Base-by-base conservation (phyloP, 345 rosid species). In the Camelina hispida region DNA sequence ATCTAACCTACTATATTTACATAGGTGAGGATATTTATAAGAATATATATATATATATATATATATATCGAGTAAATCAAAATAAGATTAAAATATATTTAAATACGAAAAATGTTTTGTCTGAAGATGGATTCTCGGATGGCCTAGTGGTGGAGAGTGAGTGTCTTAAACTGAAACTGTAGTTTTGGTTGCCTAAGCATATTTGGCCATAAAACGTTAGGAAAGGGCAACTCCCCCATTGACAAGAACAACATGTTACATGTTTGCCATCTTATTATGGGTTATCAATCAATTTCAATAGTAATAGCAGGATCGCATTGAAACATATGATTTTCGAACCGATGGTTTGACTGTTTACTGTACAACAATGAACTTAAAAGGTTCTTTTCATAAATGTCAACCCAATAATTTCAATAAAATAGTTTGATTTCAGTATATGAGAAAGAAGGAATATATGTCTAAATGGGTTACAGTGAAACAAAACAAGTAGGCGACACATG, bases 401-500 rank as follows among this genome's bases (percentile, higher is more conserved):
- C 68, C 22, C 62, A 32, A 44, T 25, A 9, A 55, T 7, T 55
- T 55, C 28, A 43, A 55, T 17, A 18, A 9, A 32, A 46, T 18
- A 15, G n/a, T 28, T 28, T 18, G 16, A 43, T 73, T 73, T 53
- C 14, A 16, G 20, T 64, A 30, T 65, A 47, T 18, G 1, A 15
- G 10, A 57, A 56, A 18, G 0, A 53, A 54, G 20, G 32, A 66
- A 64, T 15, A 43, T 64, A 9, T 46, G 34, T 48, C 42, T 58
- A 9, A 23, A 62, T 69, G 68, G 70, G 17, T 35, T 48, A 62
- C 56, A 34, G 64, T 53, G 51, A 46, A 50, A 62, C 54, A 38
- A 40, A 7, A 25, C 67, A 47, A 54, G 46, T 30, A 71, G 68
- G 32, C 30, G 72, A 77, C 77, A 71, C 77, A 71, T 71, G 76